A percentile compares a stretch with the other conserved stretches of the same genome.
These are phyloP conservation scores for Cutaneotrichosporon sp. DNA, from an alignment of 1,284 basidiomycete species.

Conservation along the genomic window DNA sequence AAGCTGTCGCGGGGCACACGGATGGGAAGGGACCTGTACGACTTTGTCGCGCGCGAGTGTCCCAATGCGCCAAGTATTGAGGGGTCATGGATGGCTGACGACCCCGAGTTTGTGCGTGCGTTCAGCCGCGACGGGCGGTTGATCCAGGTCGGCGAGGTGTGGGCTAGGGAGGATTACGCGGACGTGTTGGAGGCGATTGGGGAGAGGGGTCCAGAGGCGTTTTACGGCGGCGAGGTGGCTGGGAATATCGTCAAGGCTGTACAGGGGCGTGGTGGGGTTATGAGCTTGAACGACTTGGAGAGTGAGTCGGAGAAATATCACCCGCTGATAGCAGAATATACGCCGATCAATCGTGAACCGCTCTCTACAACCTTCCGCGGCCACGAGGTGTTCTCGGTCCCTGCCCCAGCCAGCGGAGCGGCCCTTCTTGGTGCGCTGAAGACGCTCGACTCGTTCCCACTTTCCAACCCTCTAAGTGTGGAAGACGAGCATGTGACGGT, in stretches of 20 bases:
- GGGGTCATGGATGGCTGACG: conserved; percentile 16
- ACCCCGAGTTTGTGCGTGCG: conserved; percentile 23
- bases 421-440: conserved; percentile 41
- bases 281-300: conserved; percentile 41
- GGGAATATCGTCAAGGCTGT: conserved; percentile 35
- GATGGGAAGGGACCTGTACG: conserved; percentile 36
- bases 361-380: conserved; percentile 34
- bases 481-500: conserved; percentile 36
- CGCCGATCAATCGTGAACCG: conserved; percentile 31
- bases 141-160: conserved; percentile 29
- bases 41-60: conserved; percentile 21
- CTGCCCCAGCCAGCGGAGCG: conserved; percentile 47
- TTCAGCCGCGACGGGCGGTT: conserved; percentile 31
- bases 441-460: conserved; percentile 31
- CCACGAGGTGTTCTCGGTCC: conserved; percentile 36
- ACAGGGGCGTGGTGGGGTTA: conserved; percentile 35
- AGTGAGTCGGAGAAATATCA: conserved; percentile 16
- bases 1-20: conserved; percentile 61
- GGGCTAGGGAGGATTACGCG: conserved; percentile 40
- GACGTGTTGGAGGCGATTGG: conserved; percentile 38
- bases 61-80: conserved; percentile 13
- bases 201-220: conserved; percentile 34
- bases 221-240: conserved; percentile 44
- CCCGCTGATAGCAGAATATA: conserved; percentile 32
- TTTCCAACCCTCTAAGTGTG: conserved; percentile 20